Base-by-base conservation (phyloP, 352 stramenopile genomes). In the Phytophthora litchii region DNA sequence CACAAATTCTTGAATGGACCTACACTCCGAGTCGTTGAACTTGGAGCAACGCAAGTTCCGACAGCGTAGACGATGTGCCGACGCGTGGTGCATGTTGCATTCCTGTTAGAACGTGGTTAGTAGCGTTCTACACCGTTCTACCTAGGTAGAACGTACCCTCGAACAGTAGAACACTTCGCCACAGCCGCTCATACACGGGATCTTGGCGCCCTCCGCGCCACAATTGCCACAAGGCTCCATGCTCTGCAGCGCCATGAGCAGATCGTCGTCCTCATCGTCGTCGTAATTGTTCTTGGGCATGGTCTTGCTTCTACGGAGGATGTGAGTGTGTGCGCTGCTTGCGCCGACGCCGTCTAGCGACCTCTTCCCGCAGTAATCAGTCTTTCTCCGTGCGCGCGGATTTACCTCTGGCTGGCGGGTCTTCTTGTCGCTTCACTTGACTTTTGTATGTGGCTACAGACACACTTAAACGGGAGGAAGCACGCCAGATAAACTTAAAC, bases 1-100 rank as follows among this genome's bases (percentile, higher is more conserved):
- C 3, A 34, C 7, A 49, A 20, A 17, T 3, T 14, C 27, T 27
- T 5, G 3, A 27, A 52, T 29, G 20, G 35, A 70, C 83, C 47
- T 86, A 93, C 84, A 94, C 46, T 94, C 84, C 47, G 83, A 91
- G 74, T 95, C 86, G 60, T 95, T 93, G 41, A 95, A 95, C 69
- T 95, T 95, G 55, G 86, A 92, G 66, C 82, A 95, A 5, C 86
- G 84, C 51, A 95, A 67, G 52, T 95, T 95, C 19, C 83, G 78
- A 64, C 86, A 95, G 9, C 82, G 83, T 20, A 95, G 70, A 48
- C 86, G 86, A 85, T 95, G 86, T n/a, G 86, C 83, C 13, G 83
- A 93, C 16, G 86, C 86, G 70, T 95, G 83, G 71, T 92, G 82
- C 81, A 92, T 93, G 53, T 89, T 91, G 67, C 86, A 95, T 77